Percentiles rank a stretch among this genome's conserved stretches.
phyloP scores from a whole-genome alignment of 2,329 filamentous ascomycete genomes.

The Monosporascus sp. region DNA sequence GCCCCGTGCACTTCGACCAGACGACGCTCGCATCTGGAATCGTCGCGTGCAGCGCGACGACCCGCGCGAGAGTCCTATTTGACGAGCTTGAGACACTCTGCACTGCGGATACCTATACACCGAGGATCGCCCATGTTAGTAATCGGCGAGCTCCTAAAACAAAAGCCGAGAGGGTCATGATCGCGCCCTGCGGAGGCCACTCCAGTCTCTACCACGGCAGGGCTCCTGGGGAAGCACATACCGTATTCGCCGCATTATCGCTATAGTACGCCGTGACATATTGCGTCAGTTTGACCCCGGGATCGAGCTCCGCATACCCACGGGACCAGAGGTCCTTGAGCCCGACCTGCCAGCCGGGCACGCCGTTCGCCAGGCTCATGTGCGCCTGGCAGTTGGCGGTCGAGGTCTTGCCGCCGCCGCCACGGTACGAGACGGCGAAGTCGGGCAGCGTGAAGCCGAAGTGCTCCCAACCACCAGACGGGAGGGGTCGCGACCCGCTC shows the following conservation, averaged over 20 bases:
- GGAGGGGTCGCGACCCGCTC: conserved; percentile 4
- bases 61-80: conserved; percentile 3
- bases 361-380: conserved; percentile 8
- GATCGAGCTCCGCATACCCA: conserved; percentile 9
- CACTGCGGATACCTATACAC: conserved; percentile 1
- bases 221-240: not conserved
- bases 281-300: conserved; percentile 12
- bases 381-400: conserved; percentile 17
- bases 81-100: conserved; percentile 9
- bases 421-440: conserved; percentile 10
- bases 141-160: too few species aligned
- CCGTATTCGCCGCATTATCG: conserved; percentile 13
- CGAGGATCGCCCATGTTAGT: not conserved
- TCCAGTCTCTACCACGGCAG: not conserved
- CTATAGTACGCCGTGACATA: conserved; percentile 16
- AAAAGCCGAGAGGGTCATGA: too few species aligned
- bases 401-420: conserved; percentile 5
- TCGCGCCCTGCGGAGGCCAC: not conserved
- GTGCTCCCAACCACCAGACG: conserved; percentile 9
- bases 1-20: conserved; percentile 14
- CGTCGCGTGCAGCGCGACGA: conserved; percentile 9
- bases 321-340: conserved; percentile 15
- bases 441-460: conserved; percentile 12
- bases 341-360: conserved; percentile 16
- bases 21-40: conserved; percentile 9